phyloP scores from a whole-genome alignment of 768 basidiomycete species.

The Rickenella mellea region DNA sequence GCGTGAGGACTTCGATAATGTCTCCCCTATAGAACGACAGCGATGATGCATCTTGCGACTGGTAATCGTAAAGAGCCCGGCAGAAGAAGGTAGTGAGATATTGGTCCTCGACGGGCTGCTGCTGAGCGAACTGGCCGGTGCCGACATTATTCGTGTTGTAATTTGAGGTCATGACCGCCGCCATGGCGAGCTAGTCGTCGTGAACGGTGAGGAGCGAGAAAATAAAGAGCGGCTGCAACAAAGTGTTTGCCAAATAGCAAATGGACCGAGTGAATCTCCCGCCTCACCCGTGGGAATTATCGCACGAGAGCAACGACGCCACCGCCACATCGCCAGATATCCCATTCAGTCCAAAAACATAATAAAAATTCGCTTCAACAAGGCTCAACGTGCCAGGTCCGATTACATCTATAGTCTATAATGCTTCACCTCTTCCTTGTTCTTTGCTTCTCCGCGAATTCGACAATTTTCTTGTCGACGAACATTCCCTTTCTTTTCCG shows the following conservation, averaged over 20 bases:
- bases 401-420: not conserved
- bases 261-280: too few species aligned
- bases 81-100: conserved; percentile 72
- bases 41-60: conserved; percentile 79
- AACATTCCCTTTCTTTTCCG: conserved; percentile 92
- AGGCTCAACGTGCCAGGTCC: not conserved
- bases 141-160: too few species aligned
- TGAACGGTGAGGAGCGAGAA: too few species aligned
- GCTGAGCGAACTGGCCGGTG: not conserved
- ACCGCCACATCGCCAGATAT: too few species aligned
- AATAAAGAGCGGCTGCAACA: too few species aligned
- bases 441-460: conserved; percentile 95
- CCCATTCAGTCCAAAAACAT: too few species aligned
- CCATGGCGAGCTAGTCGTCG: too few species aligned
- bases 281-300: too few species aligned
- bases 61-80: conserved; percentile 85
- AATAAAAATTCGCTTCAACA: too few species aligned
- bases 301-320: too few species aligned
- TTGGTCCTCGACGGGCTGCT: conserved; percentile 52
- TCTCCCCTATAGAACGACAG: conserved; percentile 82
- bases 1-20: conserved; percentile 88
- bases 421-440: conserved; percentile 45
- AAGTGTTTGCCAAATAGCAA: too few species aligned
- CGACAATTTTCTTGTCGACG: conserved; percentile 89
- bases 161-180: too few species aligned